These are phyloP conservation scores for Fraxinus americana DNA, from an alignment of 257 asterid genomes.

Conservation along the genomic window DNA sequence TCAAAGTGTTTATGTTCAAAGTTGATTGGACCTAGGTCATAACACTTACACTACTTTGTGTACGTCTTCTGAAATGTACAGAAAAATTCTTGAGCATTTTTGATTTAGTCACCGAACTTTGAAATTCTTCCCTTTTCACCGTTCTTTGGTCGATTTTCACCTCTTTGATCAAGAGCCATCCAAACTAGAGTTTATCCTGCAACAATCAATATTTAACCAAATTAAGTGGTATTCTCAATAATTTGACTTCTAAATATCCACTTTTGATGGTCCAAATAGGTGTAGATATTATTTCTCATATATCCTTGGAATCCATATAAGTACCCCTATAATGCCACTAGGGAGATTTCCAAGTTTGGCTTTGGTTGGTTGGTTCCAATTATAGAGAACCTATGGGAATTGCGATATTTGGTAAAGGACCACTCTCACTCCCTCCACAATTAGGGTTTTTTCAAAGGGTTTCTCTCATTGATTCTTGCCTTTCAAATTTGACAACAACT, in stretches of 20 bases:
- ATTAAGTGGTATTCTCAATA: no score
- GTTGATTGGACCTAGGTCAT: no score
- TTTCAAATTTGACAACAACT: constrained; percentile 64
- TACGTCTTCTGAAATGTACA: not conserved
- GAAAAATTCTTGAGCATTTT: not conserved
- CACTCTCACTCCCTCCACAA: constrained; percentile 72
- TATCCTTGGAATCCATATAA: constrained; percentile 45
- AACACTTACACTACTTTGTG: not conserved
- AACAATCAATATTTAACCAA: no score
- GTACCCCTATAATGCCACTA: constrained; percentile 35
- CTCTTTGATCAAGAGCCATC: no score
- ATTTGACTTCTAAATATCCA: no score
- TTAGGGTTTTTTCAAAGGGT: constrained; percentile 63
- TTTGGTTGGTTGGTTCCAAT: constrained; percentile 66
- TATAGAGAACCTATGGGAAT: constrained; percentile 74
- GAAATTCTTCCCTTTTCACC: no score
- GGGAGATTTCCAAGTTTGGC: constrained; percentile 47
- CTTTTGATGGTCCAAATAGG: no score
- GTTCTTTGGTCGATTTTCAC: no score
- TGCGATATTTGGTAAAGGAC: constrained; percentile 74
- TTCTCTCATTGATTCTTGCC: constrained; percentile 81
- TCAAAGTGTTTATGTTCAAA: no score
- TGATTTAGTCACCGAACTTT: no score
- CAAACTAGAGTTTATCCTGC: no score
- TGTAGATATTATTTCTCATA: constrained; percentile 52